A percentile compares a stretch with the other conserved stretches of the same genome.
phyloP scores from a whole-genome alignment of 78 protist genomes.

The Cavenderia fasciculata region DNA sequence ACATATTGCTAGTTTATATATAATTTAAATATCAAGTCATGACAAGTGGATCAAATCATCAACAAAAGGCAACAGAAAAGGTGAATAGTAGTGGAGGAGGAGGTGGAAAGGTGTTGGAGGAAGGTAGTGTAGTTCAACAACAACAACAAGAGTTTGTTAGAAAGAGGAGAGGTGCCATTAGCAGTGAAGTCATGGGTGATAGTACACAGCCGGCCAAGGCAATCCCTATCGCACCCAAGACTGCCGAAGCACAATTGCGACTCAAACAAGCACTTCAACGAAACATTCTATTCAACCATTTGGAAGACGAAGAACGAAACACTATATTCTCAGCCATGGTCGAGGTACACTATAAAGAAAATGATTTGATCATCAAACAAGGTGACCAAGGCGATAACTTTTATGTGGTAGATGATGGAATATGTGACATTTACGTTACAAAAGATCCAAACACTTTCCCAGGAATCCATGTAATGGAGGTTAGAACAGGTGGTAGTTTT shows the following conservation, averaged over 20 bases:
- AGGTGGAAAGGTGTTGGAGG: neutral
- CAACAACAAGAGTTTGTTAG: constrained; percentile 26
- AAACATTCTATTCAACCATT: constrained; percentile 74
- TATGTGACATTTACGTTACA: constrained; percentile 71
- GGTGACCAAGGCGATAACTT: constrained; percentile 95
- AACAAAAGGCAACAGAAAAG: constrained; percentile 60
- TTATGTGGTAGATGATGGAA: constrained; percentile 87
- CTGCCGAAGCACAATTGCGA: constrained; percentile 52
- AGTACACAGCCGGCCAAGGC: constrained; percentile 11
- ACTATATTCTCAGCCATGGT: constrained; percentile 87
- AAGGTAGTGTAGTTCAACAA: neutral
- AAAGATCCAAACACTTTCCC: constrained; percentile 28
- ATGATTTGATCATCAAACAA: constrained; percentile 83
- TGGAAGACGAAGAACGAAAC: constrained; percentile 77
- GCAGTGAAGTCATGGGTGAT: constrained; percentile 55
- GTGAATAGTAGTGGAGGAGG: neutral
- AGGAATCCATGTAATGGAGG: constrained; percentile 40
- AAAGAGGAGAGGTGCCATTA: constrained; percentile 67
- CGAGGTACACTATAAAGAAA: constrained; percentile 44
- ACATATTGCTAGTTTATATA: too few relatives aligned
- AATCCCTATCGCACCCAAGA: constrained; percentile 35
- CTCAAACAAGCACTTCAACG: constrained; percentile 37
- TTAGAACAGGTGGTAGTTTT: constrained; percentile 79
- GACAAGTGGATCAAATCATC: constrained; percentile 56
- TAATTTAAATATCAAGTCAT: too few relatives aligned